phyloP scores from a whole-genome alignment of 2,329 filamentous ascomycete species.

The Stagonosporopsis rhizophila region DNA sequence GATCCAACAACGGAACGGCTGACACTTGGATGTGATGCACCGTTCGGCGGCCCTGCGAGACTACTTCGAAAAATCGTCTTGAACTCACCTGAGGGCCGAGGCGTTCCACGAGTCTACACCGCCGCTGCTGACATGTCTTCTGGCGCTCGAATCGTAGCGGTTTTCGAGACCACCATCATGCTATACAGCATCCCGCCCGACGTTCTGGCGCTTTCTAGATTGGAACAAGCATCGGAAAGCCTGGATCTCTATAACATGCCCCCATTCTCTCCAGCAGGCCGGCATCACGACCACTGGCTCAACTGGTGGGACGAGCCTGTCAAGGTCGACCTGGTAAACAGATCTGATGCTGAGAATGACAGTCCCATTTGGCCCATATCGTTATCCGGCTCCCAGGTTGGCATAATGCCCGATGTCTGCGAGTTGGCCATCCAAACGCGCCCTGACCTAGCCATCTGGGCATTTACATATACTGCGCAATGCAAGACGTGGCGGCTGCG shows the following conservation, averaged over 20 bases:
- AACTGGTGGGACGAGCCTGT: slow-evolving; percentile 37
- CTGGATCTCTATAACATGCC: slow-evolving; percentile 25
- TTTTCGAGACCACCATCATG: slow-evolving; percentile 61
- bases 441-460: slow-evolving; percentile 60
- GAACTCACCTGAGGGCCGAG: slow-evolving; percentile 43
- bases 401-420: slow-evolving; percentile 54
- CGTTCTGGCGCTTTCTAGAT: slow-evolving; percentile 41
- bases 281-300: slow-evolving; percentile 38
- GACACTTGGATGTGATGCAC: slow-evolving; percentile 68
- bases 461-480: slow-evolving; percentile 55
- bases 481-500: slow-evolving; percentile 58
- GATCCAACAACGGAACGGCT: slow-evolving; percentile 65
- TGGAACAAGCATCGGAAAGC: slow-evolving; percentile 34
- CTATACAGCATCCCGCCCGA: slow-evolving; percentile 69
- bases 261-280: slow-evolving; percentile 18
- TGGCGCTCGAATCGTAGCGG: slow-evolving; percentile 66
- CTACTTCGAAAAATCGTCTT: slow-evolving; percentile 67
- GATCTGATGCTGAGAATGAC: slow-evolving; percentile 2
- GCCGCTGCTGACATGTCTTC: slow-evolving; percentile 63
- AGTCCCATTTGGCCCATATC: slow-evolving; percentile 56
- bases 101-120: slow-evolving; percentile 62
- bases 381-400: slow-evolving; percentile 60
- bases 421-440: slow-evolving; percentile 59
- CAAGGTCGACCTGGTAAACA: neutral
- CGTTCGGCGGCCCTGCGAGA: slow-evolving; percentile 63